phyloP scores from a whole-genome alignment of 495 filamentous ascomycete genomes.

The Hyphodiscus hymeniophilus region DNA sequence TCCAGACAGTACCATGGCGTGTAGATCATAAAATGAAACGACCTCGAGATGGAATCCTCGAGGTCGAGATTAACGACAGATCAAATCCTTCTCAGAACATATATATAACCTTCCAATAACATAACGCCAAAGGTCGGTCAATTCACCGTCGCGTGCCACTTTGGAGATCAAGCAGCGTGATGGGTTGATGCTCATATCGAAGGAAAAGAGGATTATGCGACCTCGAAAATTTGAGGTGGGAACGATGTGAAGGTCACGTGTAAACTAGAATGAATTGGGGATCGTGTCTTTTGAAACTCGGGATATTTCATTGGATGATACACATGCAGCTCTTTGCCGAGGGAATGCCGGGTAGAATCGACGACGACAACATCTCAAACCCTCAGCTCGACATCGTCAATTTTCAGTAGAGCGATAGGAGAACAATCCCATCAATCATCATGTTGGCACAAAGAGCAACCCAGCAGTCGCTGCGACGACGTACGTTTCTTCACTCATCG shows the following conservation, averaged over 20 bases:
- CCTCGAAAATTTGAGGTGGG: not conserved
- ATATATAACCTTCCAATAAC: conserved; percentile 36
- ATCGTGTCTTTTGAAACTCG: conserved; percentile 3
- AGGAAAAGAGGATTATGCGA: conserved; percentile 30
- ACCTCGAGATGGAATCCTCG: conserved; percentile 39
- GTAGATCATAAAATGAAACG: conserved; percentile 55
- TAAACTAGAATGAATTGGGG: not conserved
- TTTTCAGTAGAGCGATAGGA: not conserved
- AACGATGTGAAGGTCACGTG: not conserved
- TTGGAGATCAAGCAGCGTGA: conserved; percentile 28
- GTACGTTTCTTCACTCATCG: conserved; percentile 36
- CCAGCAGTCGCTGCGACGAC: conserved; percentile 59
- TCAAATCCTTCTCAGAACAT: conserved; percentile 36
- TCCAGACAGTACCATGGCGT: conserved; percentile 11
- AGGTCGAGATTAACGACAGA: conserved; percentile 54
- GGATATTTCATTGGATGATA: conserved; percentile 6
- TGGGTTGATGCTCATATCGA: conserved; percentile 41
- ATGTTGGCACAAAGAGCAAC: conserved; percentile 63
- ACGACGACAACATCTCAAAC: conserved; percentile 15
- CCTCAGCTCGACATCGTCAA: conserved; percentile 2
- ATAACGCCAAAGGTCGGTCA: conserved; percentile 31
- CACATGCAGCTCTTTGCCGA: conserved; percentile 19
- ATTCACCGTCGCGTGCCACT: conserved; percentile 28
- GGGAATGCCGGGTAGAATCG: conserved; percentile 13
- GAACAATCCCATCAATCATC: conserved; percentile 23